Base-by-base conservation (phyloP, 2,329 filamentous ascomycete species). In the Cadophora sp. region DNA sequence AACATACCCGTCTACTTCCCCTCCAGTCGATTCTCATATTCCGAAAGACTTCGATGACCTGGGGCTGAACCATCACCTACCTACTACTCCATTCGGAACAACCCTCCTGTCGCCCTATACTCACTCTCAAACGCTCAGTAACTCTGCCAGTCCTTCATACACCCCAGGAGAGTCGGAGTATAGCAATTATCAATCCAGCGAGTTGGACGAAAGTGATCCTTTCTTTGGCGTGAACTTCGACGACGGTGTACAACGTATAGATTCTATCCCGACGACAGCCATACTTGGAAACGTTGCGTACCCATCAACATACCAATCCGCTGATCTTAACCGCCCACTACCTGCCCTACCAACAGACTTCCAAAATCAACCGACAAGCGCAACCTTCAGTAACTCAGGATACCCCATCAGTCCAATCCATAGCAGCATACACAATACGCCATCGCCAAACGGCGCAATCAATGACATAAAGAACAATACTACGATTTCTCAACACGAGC, bases 211-310 rank as follows among this genome's bases (percentile, higher is more conserved):
- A 8, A 43, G 72, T 29, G 77, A 79, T 68, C 72, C 73, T 34
- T 79, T 76, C 72, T 75, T 76, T 50, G 76, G 76, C 11, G 76
- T 78, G n/a, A 74, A 78, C 72, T 78, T 78, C 55, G 73, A 74
- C 69, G 73, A 71, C 37, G 73, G 73, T 22, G 72, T 74, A 31
- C 71, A 72, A 24, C 71, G 73, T 71, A 71, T 71, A 22, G 73
- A 76, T 58, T 74, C 72, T 5, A 43, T 75, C 14, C 68, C 72
- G 40, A 67, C 69, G 22, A 60, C 62, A 29, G 43, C 68, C 55
- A 67, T 70, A n/a, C 37, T 65, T 11, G 61, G 43, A 29, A 64
- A 68, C 56, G 37, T 62, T 51, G 63, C 71, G 34, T 69, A 72
- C 24, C 71, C 65, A 16, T 55, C 50, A 16, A 64, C 62, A 46